Base-by-base conservation (phyloP, 441 rosid species). In the Populus trichocarpa region DNA sequence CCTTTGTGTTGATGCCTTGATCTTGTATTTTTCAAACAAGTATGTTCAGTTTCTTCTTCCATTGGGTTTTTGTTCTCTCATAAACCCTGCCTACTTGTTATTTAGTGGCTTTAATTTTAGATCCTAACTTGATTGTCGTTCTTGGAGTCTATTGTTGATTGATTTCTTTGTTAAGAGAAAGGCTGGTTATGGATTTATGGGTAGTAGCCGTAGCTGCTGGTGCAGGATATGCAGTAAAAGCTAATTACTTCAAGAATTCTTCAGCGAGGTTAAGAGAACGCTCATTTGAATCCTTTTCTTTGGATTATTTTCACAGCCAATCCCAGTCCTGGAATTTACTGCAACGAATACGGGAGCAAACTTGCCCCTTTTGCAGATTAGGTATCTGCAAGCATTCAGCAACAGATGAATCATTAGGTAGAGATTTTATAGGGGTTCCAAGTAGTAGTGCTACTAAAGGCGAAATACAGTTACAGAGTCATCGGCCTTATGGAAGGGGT, bases 121-220 rank as follows among this genome's bases (percentile, higher is more conserved):
- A 46, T 14, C 57, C 6, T 46, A 14, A 46, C 20, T 14, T 46
- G 57, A 46, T 46, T 46, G 57, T 46, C 6, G 18, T 46, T 46
- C 57, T 46, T 14, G 57, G 20, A 46, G 57, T 46, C 57, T 46
- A 0, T 46, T 46, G 57, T 4, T 23, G 6, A 22, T 23, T 63
- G 30, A 25, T 38, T 65, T 46, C 57, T 14, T 28, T 38, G 25
- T 20, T 74, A 9, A n/a, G 38, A 66, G 32, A 1, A 65, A 70
- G 72, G 64, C 75, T 66, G 38, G 26, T n/a, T 23, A 87, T 87
- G 88, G 90, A 85, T 53, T 77, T 87, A 69, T 87, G 86, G 90
- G 74, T 82, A n/a, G 82, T 84, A 18, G 88, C 84, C 73, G 90
- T 87, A 64, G 84, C 86, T 74, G 82, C 88, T 53, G 88, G 85